Evolutionary conservation across 139 green algal genomes (phyloP).

Genomic region (Chlamydomonas sp.): DNA sequence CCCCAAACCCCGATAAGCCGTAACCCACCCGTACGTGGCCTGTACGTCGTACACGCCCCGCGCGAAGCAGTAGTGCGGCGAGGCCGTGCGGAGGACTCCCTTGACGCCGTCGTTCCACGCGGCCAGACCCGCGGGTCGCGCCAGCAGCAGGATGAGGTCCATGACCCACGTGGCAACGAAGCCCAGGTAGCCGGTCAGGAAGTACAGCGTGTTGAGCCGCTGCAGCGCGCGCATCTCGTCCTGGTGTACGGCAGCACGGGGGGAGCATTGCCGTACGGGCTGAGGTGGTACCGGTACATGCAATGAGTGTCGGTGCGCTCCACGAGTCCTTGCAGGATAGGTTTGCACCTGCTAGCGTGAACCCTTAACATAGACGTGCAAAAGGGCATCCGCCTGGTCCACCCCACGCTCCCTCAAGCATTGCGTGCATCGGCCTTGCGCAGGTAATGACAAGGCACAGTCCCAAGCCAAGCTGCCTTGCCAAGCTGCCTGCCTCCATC

Average conservation of each 20-base stretch:
- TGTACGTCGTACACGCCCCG: constrained; percentile 48
- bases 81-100: constrained; percentile 52
- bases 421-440: too few species aligned
- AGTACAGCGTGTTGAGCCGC: constrained; percentile 71
- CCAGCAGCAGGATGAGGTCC: constrained; percentile 32
- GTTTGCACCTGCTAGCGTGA: too few species aligned
- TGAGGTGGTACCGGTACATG: neutral
- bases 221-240: constrained; percentile 81
- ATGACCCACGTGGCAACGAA: constrained; percentile 68
- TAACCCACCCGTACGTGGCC: constrained; percentile 20
- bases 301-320: neutral
- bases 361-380: too few species aligned
- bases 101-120: constrained; percentile 43
- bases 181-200: constrained; percentile 75
- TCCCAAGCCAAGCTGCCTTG: too few species aligned
- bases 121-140: constrained; percentile 40
- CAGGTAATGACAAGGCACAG: too few species aligned
- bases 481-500: too few species aligned
- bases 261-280: neutral
- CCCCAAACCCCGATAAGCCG: neutral
- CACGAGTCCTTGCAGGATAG: too few species aligned
- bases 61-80: constrained; percentile 78
- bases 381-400: too few species aligned
- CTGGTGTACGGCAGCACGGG: constrained; percentile 42
- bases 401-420: too few species aligned